A percentile compares a stretch with the other conserved stretches of the same genome.
phyloP scores from a whole-genome alignment of 2,329 filamentous ascomycete species.

The Neocatenulostroma microsporum region DNA sequence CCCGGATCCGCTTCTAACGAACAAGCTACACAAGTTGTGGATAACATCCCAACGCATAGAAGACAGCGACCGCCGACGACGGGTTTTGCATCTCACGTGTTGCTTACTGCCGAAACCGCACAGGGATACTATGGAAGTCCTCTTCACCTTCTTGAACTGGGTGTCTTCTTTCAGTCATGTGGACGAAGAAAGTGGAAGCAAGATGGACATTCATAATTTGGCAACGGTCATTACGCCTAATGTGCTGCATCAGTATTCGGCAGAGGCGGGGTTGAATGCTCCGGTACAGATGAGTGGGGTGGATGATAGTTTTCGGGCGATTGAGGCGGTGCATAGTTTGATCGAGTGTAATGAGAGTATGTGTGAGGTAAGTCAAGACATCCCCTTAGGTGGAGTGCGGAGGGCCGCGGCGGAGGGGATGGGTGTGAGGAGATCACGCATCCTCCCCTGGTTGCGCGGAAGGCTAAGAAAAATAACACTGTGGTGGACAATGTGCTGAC shows the following conservation, averaged over 20 bases:
- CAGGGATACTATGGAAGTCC: conserved; percentile 85
- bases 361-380: conserved; percentile 69
- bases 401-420: no score
- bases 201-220: conserved; percentile 98
- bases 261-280: background rate
- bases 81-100: conserved; percentile 81
- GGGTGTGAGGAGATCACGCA: no score
- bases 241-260: conserved; percentile 56
- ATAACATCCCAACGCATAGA: conserved; percentile 78
- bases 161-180: conserved; percentile 94
- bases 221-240: conserved; percentile 97
- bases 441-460: no score
- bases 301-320: conserved; percentile 87
- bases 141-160: conserved; percentile 97
- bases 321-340: conserved; percentile 83
- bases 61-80: conserved; percentile 72
- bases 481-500: background rate
- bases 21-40: conserved; percentile 88
- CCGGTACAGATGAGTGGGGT: conserved; percentile 24
- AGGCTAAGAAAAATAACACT: no score
- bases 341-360: conserved; percentile 93
- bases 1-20: conserved; percentile 86
- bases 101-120: conserved; percentile 89
- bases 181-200: conserved; percentile 92
- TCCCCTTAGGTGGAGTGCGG: background rate